Evolutionary conservation across 768 basidiomycete genomes (phyloP).

Genomic region (Tremella fuciformis): DNA sequence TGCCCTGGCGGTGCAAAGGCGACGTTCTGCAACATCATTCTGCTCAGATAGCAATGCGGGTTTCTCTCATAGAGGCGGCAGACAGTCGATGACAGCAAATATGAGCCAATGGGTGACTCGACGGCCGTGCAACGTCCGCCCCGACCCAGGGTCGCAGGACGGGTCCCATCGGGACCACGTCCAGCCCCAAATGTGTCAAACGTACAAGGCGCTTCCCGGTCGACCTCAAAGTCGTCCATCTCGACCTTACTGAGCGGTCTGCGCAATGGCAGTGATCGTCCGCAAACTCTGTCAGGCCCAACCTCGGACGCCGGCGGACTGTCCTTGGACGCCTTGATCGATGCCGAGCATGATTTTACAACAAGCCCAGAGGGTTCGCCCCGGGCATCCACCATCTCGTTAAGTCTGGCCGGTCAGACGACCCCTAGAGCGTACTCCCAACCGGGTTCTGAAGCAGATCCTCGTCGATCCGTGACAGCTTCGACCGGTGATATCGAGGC

Average conservation of each 20-base stretch:
- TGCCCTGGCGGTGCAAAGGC: too few species aligned
- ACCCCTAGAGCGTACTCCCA: background rate
- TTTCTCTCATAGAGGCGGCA: too few species aligned
- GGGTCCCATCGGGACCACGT: conserved; percentile 10
- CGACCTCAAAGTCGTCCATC: background rate
- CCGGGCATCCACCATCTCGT: background rate
- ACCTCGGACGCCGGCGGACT: background rate
- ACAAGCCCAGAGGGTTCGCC: conserved; percentile 26
- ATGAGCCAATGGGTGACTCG: background rate
- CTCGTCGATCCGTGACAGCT: too few species aligned
- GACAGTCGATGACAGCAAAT: too few species aligned
- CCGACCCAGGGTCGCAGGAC: background rate
- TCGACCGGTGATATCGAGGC: background rate
- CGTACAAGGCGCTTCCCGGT: background rate
- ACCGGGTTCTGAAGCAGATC: too few species aligned
- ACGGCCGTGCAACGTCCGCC: background rate
- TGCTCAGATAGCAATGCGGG: too few species aligned
- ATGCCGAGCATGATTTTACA: conserved; percentile 26
- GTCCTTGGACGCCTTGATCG: conserved; percentile 18
- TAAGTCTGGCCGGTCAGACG: background rate
- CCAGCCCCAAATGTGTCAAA: background rate
- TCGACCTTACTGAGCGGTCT: background rate
- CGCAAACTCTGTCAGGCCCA: too few species aligned
- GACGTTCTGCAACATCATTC: too few species aligned
- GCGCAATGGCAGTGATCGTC: too few species aligned